Evolutionary conservation across 371 early-diverging fungal species (phyloP).

Genomic region (Saksenaea oblongispora): DNA sequence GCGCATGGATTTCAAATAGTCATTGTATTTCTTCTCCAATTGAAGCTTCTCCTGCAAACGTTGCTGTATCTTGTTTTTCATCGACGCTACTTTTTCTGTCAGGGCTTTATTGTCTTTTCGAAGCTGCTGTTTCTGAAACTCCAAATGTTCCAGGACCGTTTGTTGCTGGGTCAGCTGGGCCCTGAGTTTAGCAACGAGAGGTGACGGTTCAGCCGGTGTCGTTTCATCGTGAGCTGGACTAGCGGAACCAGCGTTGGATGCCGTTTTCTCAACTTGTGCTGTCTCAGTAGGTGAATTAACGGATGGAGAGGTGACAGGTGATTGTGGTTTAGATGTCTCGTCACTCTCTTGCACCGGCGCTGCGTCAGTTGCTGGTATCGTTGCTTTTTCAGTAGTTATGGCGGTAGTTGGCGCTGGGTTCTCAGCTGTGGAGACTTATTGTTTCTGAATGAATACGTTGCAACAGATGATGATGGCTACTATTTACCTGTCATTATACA

Average conservation of each 20-base stretch:
- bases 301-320: not conserved
- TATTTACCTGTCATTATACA: not conserved
- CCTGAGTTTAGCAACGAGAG: slow-evolving; percentile 12
- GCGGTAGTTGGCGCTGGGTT: too few relatives aligned
- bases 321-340: not conserved
- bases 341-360: not conserved
- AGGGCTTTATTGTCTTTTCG: slow-evolving; percentile 19
- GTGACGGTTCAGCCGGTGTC: not conserved
- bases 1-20: slow-evolving; percentile 53
- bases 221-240: not conserved
- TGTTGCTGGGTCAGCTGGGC: slow-evolving; percentile 21
- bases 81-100: slow-evolving; percentile 14
- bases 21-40: slow-evolving; percentile 50
- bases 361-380: too few relatives aligned
- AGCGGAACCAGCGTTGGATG: not conserved
- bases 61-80: slow-evolving; percentile 20
- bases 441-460: too few relatives aligned
- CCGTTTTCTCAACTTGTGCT: not conserved
- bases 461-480: too few relatives aligned
- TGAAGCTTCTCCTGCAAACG: slow-evolving; percentile 24
- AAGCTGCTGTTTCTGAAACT: slow-evolving; percentile 26
- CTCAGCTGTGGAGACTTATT: too few relatives aligned
- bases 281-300: not conserved
- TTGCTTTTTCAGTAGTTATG: too few relatives aligned
- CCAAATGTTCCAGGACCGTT: slow-evolving; percentile 17